phyloP scores from a whole-genome alignment of 805 yeast genomes.

The Sugiyamaella americana region DNA sequence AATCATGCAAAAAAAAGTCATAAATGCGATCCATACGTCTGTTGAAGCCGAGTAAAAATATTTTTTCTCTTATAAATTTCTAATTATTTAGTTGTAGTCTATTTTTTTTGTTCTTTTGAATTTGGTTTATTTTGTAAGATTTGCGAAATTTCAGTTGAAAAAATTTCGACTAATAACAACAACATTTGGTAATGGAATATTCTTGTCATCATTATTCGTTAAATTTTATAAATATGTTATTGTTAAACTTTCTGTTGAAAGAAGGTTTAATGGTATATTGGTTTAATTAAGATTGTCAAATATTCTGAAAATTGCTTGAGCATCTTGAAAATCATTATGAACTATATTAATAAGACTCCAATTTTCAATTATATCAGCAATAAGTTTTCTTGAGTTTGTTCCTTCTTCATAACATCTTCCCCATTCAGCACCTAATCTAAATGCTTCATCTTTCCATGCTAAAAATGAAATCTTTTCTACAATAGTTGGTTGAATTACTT shows the following conservation, averaged over 20 bases:
- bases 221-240: too few relatives aligned
- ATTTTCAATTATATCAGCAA: constrained; percentile 45
- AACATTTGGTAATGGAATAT: neutral
- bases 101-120: neutral
- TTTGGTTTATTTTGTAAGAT: neutral
- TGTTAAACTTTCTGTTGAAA: neutral
- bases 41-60: neutral
- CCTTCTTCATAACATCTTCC: constrained; percentile 30
- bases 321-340: constrained; percentile 63
- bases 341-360: constrained; percentile 82
- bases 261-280: neutral
- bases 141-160: neutral
- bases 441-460: constrained; percentile 97
- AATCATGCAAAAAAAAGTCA: neutral
- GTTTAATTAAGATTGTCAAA: constrained; percentile 3
- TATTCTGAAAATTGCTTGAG: constrained; percentile 26
- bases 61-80: too few relatives aligned
- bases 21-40: neutral
- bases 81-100: too few relatives aligned
- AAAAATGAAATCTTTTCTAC: constrained; percentile 86
- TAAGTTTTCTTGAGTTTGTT: constrained; percentile 36
- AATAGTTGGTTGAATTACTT: constrained; percentile 90
- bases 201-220: neutral
- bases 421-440: constrained; percentile 80
- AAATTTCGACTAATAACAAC: neutral